Evolutionary conservation across 2,329 filamentous ascomycete species (phyloP).

Genomic region (Macroventuria anomochaeta): DNA sequence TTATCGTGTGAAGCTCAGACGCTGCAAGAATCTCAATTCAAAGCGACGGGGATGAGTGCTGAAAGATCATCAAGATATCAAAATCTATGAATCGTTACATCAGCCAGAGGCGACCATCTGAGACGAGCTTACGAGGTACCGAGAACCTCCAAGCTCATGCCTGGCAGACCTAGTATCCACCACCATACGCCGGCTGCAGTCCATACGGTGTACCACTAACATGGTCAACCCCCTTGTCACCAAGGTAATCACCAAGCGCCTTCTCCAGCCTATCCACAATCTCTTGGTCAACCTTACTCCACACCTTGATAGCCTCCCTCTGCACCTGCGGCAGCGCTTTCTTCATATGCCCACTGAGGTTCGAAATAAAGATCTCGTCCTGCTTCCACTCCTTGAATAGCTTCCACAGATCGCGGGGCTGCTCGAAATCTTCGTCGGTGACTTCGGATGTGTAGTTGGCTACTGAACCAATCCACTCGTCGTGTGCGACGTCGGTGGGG

Average conservation of each 20-base stretch:
- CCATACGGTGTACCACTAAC: constrained; percentile 16
- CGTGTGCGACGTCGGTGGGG: constrained; percentile 30
- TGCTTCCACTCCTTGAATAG: constrained; percentile 37
- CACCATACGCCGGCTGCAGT: constrained; percentile 16
- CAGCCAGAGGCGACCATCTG: no score
- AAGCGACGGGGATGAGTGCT: no score
- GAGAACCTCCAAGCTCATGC: constrained; percentile 45
- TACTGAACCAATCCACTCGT: constrained; percentile 31
- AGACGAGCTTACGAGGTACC: no score
- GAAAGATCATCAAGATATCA: no score
- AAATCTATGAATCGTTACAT: no score
- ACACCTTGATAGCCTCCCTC: constrained; percentile 29
- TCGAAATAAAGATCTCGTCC: constrained; percentile 38
- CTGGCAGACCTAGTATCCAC: constrained; percentile 8
- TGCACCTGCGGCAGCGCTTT: constrained; percentile 30
- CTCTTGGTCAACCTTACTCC: constrained; percentile 23
- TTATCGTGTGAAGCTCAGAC: no score
- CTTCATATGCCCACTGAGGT: constrained; percentile 27
- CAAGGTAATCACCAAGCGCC: constrained; percentile 14
- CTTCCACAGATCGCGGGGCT: constrained; percentile 58
- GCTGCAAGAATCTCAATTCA: no score
- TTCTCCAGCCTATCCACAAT: constrained; percentile 23
- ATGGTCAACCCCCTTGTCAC: constrained; percentile 19
- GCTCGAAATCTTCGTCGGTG: constrained; percentile 59
- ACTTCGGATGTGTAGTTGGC: constrained; percentile 39